phyloP scores from a whole-genome alignment of 176 grass and related monocot species.

The Phragmites australis region DNA sequence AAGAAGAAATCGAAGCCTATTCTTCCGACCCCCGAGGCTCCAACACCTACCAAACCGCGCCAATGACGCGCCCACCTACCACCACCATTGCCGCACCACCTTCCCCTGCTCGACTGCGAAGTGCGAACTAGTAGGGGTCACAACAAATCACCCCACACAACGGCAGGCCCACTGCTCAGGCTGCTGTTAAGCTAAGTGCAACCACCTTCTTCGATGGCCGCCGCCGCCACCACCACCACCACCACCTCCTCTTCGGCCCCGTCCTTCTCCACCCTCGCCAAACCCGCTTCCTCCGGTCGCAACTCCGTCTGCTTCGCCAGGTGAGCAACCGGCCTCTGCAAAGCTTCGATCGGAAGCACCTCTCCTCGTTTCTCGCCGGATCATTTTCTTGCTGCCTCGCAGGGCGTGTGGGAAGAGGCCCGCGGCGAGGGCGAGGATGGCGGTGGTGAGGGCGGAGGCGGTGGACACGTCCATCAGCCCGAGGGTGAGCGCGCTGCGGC shows the following conservation, averaged over 20 bases:
- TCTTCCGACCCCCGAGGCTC: neutral
- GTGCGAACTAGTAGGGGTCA: too few relatives aligned
- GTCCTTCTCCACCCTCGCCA: slow-evolving; percentile 8
- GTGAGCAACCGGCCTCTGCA: slow-evolving; percentile 19
- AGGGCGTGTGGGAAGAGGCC: slow-evolving; percentile 33
- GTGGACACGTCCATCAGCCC: slow-evolving; percentile 77
- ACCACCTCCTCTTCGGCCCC: slow-evolving; percentile 2
- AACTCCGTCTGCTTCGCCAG: slow-evolving; percentile 35
- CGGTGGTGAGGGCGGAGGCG: slow-evolving; percentile 37
- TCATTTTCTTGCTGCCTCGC: slow-evolving; percentile 8
- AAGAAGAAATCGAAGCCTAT: neutral
- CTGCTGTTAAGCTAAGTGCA: neutral
- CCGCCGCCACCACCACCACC: neutral
- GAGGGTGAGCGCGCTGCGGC: slow-evolving; percentile 69
- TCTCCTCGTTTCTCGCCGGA: too few relatives aligned
- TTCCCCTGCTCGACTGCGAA: neutral
- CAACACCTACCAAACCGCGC: neutral
- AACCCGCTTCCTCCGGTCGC: neutral
- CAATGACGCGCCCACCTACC: neutral
- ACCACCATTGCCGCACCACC: neutral
- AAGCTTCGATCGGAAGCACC: neutral
- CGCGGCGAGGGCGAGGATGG: slow-evolving; percentile 32
- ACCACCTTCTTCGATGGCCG: neutral
- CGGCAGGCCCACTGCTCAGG: neutral
- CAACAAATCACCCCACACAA: neutral